A percentile compares a stretch with the other conserved stretches of the same genome.
These are phyloP conservation scores for Dysphania ambrosioides DNA, from an alignment of 148 eudicot genomes.

Conservation along the genomic window DNA sequence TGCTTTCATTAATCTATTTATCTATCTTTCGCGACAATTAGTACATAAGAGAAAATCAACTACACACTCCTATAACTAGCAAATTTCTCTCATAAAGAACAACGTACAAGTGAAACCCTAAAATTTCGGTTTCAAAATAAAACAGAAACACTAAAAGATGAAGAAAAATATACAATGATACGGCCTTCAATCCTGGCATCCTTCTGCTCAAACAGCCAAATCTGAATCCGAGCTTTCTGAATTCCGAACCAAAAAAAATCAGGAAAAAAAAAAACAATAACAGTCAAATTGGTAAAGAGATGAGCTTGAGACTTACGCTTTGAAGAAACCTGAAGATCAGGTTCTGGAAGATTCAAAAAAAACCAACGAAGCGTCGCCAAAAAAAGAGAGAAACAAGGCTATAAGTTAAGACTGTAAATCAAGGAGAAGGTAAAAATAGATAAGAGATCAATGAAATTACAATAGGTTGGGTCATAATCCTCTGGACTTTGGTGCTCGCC, in stretches of 20 bases:
- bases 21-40: too few species aligned
- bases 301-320: constrained; percentile 25
- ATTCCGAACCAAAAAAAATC: background rate
- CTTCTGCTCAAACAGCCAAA: constrained; percentile 97
- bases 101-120: too few species aligned
- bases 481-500: constrained; percentile 51
- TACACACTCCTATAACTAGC: too few species aligned
- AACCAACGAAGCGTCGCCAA: background rate
- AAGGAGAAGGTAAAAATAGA: background rate
- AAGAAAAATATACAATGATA: constrained; percentile 55
- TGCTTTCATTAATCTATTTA: too few species aligned
- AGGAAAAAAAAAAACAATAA: background rate
- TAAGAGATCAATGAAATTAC: constrained; percentile 16
- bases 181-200: constrained; percentile 93
- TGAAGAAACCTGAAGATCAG: constrained; percentile 49
- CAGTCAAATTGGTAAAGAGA: background rate
- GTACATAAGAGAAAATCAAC: too few species aligned
- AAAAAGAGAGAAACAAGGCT: background rate
- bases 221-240: constrained; percentile 91
- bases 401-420: background rate
- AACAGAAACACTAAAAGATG: too few species aligned
- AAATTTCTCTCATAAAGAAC: too few species aligned
- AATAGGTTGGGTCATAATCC: constrained; percentile 53
- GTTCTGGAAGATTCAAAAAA: constrained; percentile 22
- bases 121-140: too few species aligned